Conservation (phyloP, 192 early-diverging fungal genomes). For the Ramicandelaber brevisporus region DNA sequence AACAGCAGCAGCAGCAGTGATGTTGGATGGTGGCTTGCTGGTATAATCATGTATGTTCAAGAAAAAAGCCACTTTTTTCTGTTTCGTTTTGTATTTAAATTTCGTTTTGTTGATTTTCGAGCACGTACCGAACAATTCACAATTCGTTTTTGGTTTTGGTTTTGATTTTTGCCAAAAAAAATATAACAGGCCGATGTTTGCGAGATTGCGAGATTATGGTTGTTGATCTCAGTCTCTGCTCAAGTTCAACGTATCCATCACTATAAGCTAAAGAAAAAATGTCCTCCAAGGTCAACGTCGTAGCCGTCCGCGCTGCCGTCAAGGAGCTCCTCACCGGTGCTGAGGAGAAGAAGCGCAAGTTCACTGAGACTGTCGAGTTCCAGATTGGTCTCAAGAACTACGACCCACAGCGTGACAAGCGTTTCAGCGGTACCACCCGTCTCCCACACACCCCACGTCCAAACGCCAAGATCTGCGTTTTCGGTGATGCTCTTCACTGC, state of each 20-base stretch:
- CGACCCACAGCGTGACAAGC: slow-evolving; percentile 99
- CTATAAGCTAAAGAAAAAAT: not conserved
- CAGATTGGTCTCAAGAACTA: slow-evolving; percentile 99
- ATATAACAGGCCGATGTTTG: too few species aligned
- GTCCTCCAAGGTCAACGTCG: slow-evolving; percentile 50
- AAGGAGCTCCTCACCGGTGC: slow-evolving; percentile 37
- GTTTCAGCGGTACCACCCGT: slow-evolving; percentile 89
- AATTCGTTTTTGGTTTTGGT: too few species aligned
- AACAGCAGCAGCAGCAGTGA: too few species aligned
- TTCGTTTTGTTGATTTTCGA: too few species aligned
- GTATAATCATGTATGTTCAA: too few species aligned
- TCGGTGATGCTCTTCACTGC: slow-evolving; percentile 89
- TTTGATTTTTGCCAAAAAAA: too few species aligned
- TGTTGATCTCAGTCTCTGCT: too few species aligned
- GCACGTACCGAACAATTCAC: too few species aligned
- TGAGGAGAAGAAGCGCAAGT: slow-evolving; percentile 83
- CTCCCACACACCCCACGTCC: slow-evolving; percentile 89
- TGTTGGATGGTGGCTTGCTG: too few species aligned
- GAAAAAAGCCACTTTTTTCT: too few species aligned
- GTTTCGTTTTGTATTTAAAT: too few species aligned
- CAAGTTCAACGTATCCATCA: not conserved
- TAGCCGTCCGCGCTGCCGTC: slow-evolving; percentile 67
- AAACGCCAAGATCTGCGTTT: slow-evolving; percentile 80
- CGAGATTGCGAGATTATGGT: too few species aligned
- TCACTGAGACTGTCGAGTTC: slow-evolving; percentile 90